Base-by-base conservation (phyloP, 2,329 filamentous ascomycete species). In the Thelonectria olida region DNA sequence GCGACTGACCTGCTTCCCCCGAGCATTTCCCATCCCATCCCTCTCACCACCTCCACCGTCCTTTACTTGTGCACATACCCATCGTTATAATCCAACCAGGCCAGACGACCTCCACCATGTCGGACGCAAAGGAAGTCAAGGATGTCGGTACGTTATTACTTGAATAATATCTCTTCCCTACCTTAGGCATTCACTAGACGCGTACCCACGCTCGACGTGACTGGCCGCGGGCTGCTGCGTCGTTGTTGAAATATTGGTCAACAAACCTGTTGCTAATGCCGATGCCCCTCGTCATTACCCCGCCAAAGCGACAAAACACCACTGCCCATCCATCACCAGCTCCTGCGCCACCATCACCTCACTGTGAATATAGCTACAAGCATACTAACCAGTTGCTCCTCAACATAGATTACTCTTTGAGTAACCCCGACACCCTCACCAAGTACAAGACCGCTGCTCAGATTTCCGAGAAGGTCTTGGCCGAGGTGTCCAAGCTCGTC, bases 391-490 rank as follows among this genome's bases (percentile, higher is more conserved):
- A 49, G 19, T 8, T 10, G 10, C 9, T n/a, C n/a, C 34, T 31
- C 15, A n/a, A n/a, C 17, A 1, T 72, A 97, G 92, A 97, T 79
- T 94, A 96, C 84, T 87, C 92, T 71, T 88, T 97, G 79, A 92
- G 89, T 80, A 96, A 96, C 85, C 92, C 92, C 64, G 92, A 96
- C 79, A 97, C 93, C 74, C 87, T 99, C 73, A 98, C 96, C 82
- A 99, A 98, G 87, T 98, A 98, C 88, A 98, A 97, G 90, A 94
- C 92, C 69, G 96, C 96, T 59, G 95, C 92, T 66, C 86, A 92
- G 78, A 98, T 99, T 81, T 96, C 95, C 52, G 92, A 97, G 80
- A 97, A 95, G 84, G 95, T 97, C 71, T 88, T 99, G 71, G 92
- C 93, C 73, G 90, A 91, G 72, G 95, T 99, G 68, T 83, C 86